These are phyloP conservation scores for Chaetomidium leptoderma DNA, from an alignment of 495 filamentous ascomycete genomes.

Conservation along the genomic window DNA sequence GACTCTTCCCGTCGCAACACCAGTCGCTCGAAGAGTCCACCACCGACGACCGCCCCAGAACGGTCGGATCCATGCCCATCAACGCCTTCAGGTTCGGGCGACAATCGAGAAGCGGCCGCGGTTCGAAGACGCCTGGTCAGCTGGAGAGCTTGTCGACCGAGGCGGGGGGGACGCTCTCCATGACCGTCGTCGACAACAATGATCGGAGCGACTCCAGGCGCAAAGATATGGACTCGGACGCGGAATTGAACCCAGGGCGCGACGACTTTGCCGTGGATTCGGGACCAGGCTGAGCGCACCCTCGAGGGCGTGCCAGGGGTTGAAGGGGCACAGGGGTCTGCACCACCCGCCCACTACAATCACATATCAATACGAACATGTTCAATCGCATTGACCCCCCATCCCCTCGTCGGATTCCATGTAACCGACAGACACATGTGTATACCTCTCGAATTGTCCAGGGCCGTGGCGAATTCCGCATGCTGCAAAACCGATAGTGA, in stretches of 20 bases:
- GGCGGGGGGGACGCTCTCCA: background rate
- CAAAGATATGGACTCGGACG: background rate
- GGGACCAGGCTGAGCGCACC: background rate
- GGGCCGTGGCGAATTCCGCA: background rate
- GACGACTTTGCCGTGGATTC: background rate
- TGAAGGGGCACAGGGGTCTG: too few species aligned
- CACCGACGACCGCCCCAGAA: background rate
- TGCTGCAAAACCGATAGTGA: background rate
- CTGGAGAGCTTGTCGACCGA: background rate
- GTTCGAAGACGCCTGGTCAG: too few species aligned
- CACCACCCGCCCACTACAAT: too few species aligned
- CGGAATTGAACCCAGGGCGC: background rate
- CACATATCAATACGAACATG: too few species aligned
- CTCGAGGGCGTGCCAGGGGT: background rate
- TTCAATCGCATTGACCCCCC: too few species aligned
- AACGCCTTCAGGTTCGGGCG: background rate
- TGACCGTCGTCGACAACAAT: background rate
- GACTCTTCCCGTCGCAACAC: background rate
- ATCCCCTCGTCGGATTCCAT: background rate
- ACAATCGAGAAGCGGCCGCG: background rate
- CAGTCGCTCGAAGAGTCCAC: background rate
- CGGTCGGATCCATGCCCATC: background rate
- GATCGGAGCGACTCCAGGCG: too few species aligned
- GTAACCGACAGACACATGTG: too few species aligned
- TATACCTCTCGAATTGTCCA: background rate